These are phyloP conservation scores for Cladophialophora carrionii DNA, from an alignment of 2,329 filamentous ascomycete genomes.

Conservation along the genomic window DNA sequence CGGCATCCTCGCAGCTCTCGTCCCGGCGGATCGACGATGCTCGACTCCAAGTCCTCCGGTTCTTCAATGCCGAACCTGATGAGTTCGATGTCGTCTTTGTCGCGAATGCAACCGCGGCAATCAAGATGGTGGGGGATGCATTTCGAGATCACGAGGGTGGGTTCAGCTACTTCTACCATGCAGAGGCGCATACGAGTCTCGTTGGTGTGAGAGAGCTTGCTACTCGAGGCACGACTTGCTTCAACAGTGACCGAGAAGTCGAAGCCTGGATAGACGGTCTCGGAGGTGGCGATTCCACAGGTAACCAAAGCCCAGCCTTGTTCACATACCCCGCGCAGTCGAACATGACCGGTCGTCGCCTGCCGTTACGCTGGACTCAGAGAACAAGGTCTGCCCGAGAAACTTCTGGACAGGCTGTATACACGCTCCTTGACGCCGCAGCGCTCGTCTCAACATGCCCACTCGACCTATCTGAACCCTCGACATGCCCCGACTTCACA, in stretches of 20 bases:
- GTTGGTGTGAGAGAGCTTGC: constrained; percentile 79
- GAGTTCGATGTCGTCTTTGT: constrained; percentile 90
- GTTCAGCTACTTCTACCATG: constrained; percentile 82
- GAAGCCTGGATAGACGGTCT: constrained; percentile 63
- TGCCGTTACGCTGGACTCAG: constrained; percentile 71
- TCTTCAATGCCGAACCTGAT: constrained; percentile 79
- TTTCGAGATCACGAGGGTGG: constrained; percentile 70
- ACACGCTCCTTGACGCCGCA: constrained; percentile 81
- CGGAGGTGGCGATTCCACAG: background rate
- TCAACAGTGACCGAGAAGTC: constrained; percentile 64
- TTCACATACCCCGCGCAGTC: constrained; percentile 91
- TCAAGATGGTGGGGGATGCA: constrained; percentile 82
- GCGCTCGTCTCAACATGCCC: constrained; percentile 76
- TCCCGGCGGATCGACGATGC: constrained; percentile 75
- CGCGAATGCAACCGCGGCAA: constrained; percentile 85
- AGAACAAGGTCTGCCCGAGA: constrained; percentile 48
- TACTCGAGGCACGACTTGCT: constrained; percentile 61
- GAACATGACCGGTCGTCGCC: constrained; percentile 81
- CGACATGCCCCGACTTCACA: constrained; percentile 75
- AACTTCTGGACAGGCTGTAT: constrained; percentile 47
- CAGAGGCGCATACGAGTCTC: constrained; percentile 82
- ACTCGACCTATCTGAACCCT: constrained; percentile 67
- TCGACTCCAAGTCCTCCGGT: constrained; percentile 69
- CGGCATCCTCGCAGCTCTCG: constrained; percentile 75
- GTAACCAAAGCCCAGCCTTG: constrained; percentile 45